Base-by-base conservation (phyloP, 2,329 filamentous ascomycete genomes). In the Geosmithia putterillii region DNA sequence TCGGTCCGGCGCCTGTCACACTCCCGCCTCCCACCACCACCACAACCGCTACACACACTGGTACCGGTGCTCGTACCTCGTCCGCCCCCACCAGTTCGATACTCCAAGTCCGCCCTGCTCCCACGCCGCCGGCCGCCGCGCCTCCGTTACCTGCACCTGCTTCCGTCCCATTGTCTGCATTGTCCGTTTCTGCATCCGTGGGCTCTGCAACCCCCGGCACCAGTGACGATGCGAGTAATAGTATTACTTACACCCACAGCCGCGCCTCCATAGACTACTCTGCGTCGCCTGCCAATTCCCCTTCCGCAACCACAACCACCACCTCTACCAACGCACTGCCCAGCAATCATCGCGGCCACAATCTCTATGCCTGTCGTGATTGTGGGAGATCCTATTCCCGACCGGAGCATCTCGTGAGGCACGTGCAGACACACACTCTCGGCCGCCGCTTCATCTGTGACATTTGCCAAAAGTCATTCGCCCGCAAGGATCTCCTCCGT, bases 401-500 rank as follows among this genome's bases (percentile, higher is more conserved):
- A 12, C 70, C 71, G 3, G 71, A 74, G 52, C 71, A 74, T 50
- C 66, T 74, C 10, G 70, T 72, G 43, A 59, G 69, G 21, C 69
- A 73, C 50, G 68, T 71, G 34, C 66, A 69, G 48, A 69, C 67
- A 3, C 69, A 73, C 48, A 71, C 68, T 3, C 58, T 71, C 7
- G 69, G 69, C 5, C 68, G 70, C 41, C 64, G 69, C 23, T 73
- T 73, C 50, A 53, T 60, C 17, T 72, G 69, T 48, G 59, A 68
- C 35, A 60, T 74, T 44, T 74, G 71, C 48, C 64, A 69, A 44
- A 75, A 74, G 51, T 67, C 67, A 5, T 75, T 74, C 52, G 69
- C 70, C 9, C 64, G 71, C 18, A 71, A 71, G 45, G 71, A 75
- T 51, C 60, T 75, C 10, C 60, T 74, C 42, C 72, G 72, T 48